phyloP scores from a whole-genome alignment of 2,329 filamentous ascomycete genomes.

The Chrysoporthe austroafricana region DNA sequence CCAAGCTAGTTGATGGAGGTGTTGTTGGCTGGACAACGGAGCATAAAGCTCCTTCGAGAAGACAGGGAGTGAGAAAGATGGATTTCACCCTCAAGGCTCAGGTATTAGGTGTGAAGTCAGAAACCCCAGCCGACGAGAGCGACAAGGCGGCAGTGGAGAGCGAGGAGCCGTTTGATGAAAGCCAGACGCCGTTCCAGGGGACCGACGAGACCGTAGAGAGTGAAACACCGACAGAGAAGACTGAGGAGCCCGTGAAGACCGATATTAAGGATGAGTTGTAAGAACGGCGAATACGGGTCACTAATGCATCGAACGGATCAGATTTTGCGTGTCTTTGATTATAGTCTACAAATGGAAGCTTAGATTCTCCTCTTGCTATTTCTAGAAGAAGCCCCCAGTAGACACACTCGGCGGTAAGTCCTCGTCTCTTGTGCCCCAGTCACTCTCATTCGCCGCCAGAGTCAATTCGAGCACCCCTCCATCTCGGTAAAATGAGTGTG shows the following conservation, averaged over 20 bases:
- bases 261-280: constrained; percentile 28
- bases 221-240: background rate
- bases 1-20: constrained; percentile 32
- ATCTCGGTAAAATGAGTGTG: constrained; percentile 61
- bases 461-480: constrained; percentile 61
- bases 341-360: background rate
- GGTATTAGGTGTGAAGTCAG: constrained; percentile 37
- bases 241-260: constrained; percentile 13
- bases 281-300: background rate
- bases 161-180: background rate
- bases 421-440: constrained; percentile 54
- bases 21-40: constrained; percentile 38
- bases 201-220: background rate
- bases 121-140: background rate
- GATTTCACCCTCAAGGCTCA: constrained; percentile 43
- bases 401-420: constrained; percentile 55
- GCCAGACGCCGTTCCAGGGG: background rate
- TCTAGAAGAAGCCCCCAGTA: constrained; percentile 16
- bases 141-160: background rate
- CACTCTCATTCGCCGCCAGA: constrained; percentile 54
- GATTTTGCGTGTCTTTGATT: background rate
- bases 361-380: background rate
- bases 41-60: constrained; percentile 37
- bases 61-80: constrained; percentile 35
- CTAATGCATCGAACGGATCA: background rate